Evolutionary conservation across 2,329 filamentous ascomycete species (phyloP).

Genomic region (Purpureocillium takamizusanense): DNA sequence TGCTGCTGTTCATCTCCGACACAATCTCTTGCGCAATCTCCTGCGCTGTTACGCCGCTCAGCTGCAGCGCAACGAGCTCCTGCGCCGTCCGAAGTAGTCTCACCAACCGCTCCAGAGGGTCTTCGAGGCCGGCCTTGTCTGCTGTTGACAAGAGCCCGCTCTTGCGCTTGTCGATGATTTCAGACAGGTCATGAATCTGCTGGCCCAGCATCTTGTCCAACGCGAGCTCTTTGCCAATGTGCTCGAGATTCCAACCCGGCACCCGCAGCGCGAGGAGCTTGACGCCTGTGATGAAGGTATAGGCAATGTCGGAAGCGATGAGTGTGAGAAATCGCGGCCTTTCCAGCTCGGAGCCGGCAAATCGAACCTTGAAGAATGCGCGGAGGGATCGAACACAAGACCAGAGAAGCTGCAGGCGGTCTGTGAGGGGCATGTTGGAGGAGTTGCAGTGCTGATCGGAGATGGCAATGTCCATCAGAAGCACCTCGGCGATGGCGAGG

Average conservation of each 20-base stretch:
- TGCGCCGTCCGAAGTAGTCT: slow-evolving; percentile 20
- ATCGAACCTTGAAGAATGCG: slow-evolving; percentile 29
- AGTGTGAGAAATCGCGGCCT: slow-evolving; percentile 32
- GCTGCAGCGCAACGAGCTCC: slow-evolving; percentile 20
- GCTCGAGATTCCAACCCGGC: slow-evolving; percentile 35
- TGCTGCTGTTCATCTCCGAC: slow-evolving; percentile 9
- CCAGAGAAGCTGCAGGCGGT: slow-evolving; percentile 37
- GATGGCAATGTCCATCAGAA: slow-evolving; percentile 37
- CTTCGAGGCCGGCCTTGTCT: slow-evolving; percentile 10
- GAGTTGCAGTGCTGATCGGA: slow-evolving; percentile 24
- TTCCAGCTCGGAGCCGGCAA: slow-evolving; percentile 19
- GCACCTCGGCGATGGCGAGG: slow-evolving; percentile 32
- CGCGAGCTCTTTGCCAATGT: slow-evolving; percentile 25
- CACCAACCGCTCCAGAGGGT: slow-evolving; percentile 22
- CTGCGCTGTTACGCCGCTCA: slow-evolving; percentile 13
- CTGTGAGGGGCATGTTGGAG: slow-evolving; percentile 21
- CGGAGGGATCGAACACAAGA: slow-evolving; percentile 30
- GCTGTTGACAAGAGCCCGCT: slow-evolving; percentile 12
- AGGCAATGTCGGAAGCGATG: slow-evolving; percentile 37
- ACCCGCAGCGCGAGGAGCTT: slow-evolving; percentile 35
- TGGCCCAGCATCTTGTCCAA: slow-evolving; percentile 16
- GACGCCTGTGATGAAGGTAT: slow-evolving; percentile 34
- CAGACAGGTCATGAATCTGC: slow-evolving; percentile 19
- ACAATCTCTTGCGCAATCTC: slow-evolving; percentile 10
- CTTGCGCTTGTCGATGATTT: slow-evolving; percentile 19